These are phyloP conservation scores for Imleria badia DNA, from an alignment of 768 basidiomycete genomes.

Conservation along the genomic window DNA sequence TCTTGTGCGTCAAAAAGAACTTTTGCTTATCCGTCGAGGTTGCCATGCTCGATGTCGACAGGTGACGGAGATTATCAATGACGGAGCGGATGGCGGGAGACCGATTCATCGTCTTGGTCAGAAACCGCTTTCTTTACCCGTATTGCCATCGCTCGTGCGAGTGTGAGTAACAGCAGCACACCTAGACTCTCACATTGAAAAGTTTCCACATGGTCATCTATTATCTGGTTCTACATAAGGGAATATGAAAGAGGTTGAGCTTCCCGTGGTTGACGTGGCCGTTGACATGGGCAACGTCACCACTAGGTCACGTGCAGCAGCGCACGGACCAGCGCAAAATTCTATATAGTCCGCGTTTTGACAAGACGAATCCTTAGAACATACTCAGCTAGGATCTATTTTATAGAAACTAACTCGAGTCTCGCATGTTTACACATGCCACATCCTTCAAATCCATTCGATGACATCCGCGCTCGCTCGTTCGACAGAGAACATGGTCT, in stretches of 20 bases:
- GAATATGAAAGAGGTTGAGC: neutral
- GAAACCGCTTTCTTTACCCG: neutral
- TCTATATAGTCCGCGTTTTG: conserved; percentile 32
- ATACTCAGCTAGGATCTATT: conserved; percentile 83
- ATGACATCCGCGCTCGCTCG: conserved; percentile 66
- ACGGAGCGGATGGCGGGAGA: conserved; percentile 3
- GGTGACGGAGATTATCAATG: conserved; percentile 2
- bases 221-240: neutral
- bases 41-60: conserved; percentile 22
- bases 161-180: neutral
- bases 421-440: conserved; percentile 80
- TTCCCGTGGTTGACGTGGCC: neutral
- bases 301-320: conserved; percentile 19
- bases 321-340: conserved; percentile 36
- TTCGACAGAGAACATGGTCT: conserved; percentile 65
- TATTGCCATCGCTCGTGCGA: neutral
- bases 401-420: conserved; percentile 77
- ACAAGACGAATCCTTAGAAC: conserved; percentile 49
- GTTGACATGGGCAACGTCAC: neutral
- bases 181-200: neutral
- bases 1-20: conserved; percentile 58
- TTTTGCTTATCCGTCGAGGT: conserved; percentile 44
- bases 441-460: conserved; percentile 68
- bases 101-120: conserved; percentile 1
- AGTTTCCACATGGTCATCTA: neutral